phyloP scores from a whole-genome alignment of 257 asterid genomes.

The Solanum ossicruentum region DNA sequence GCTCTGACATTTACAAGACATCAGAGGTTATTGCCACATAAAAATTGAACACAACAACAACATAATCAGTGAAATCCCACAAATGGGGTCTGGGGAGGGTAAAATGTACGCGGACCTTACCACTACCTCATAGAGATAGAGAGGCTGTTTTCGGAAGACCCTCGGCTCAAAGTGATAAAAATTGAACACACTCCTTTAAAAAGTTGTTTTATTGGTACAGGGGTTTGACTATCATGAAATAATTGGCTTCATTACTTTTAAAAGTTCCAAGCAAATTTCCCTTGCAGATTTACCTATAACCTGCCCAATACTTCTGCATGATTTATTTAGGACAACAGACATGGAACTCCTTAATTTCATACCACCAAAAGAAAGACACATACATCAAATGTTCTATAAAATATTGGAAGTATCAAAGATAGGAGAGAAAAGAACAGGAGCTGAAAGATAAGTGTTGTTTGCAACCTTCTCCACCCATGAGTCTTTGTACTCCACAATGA shows the following conservation, averaged over 20 bases:
- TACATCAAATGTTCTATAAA: neutral
- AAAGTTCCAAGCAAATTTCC: neutral
- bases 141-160: too few relatives aligned
- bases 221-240: neutral
- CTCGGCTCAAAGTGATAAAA: neutral
- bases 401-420: neutral
- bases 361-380: neutral
- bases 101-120: too few relatives aligned
- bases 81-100: too few relatives aligned
- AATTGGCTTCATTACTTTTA: neutral
- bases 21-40: neutral
- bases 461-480: constrained; percentile 96
- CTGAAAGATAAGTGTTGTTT: neutral
- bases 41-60: too few relatives aligned
- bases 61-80: too few relatives aligned
- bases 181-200: neutral
- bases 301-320: neutral
- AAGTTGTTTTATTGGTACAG: neutral
- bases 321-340: neutral
- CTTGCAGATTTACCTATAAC: neutral
- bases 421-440: neutral
- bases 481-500: constrained; percentile 88
- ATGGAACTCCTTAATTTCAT: neutral
- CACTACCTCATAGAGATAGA: too few relatives aligned
- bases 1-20: neutral